phyloP scores from a whole-genome alignment of 352 stramenopile genomes.

The Phytophthora citricola region DNA sequence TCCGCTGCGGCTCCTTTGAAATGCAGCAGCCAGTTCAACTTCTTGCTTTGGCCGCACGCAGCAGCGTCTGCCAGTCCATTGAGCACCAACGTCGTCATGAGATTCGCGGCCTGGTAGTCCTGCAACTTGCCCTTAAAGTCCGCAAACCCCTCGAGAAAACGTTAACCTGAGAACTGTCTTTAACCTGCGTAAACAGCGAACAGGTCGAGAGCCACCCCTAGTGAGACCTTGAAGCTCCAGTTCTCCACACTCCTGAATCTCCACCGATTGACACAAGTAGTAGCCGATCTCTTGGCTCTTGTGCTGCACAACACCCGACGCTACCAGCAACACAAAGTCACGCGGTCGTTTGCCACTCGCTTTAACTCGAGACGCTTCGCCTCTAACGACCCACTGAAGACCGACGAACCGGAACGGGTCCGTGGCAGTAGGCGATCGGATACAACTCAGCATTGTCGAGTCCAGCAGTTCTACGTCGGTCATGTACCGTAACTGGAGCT shows the following conservation, averaged over 20 bases:
- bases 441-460: conserved; percentile 28
- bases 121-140: conserved; percentile 39
- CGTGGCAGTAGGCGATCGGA: conserved; percentile 24
- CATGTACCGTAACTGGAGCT: conserved; percentile 41
- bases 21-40: conserved; percentile 53
- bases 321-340: conserved; percentile 45
- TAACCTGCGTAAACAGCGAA: conserved; percentile 27
- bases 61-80: conserved; percentile 39
- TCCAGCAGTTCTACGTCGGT: conserved; percentile 35
- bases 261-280: conserved; percentile 32
- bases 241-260: conserved; percentile 19
- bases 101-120: conserved; percentile 35
- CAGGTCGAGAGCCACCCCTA: conserved; percentile 37
- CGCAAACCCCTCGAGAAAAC: conserved; percentile 31
- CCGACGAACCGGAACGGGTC: conserved; percentile 43
- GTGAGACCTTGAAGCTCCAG: conserved; percentile 11
- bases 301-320: conserved; percentile 33
- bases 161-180: conserved; percentile 17
- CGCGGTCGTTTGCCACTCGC: conserved; percentile 23
- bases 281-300: conserved; percentile 29
- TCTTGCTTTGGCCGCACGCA: conserved; percentile 64
- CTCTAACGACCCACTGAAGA: conserved; percentile 41
- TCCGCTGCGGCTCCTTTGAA: conserved; percentile 21
- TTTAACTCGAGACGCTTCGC: conserved; percentile 27
- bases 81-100: conserved; percentile 32